phyloP scores from a whole-genome alignment of 1,139 yeast genomes.

The Debaryomyces subglobosus region DNA sequence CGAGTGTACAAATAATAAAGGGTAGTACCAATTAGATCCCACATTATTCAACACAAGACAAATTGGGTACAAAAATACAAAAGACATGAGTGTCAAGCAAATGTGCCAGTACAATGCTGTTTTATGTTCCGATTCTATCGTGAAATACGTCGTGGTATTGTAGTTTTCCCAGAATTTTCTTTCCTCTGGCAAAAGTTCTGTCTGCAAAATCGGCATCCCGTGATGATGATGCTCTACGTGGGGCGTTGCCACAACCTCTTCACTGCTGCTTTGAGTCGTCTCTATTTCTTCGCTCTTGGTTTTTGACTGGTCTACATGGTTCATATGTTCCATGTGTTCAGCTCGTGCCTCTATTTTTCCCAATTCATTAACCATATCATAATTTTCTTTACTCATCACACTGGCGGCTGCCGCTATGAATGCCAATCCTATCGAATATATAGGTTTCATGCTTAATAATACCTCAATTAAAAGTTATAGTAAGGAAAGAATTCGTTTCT shows the following conservation, averaged over 20 bases:
- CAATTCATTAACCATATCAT: background rate
- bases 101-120: slow-evolving; percentile 63
- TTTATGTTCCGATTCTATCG: slow-evolving; percentile 52
- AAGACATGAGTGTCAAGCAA: slow-evolving; percentile 44
- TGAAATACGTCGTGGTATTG: slow-evolving; percentile 79
- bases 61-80: slow-evolving; percentile 69
- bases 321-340: slow-evolving; percentile 4
- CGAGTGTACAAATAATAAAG: slow-evolving; percentile 56
- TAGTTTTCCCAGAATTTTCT: slow-evolving; percentile 76
- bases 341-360: background rate
- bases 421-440: background rate
- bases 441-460: background rate
- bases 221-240: slow-evolving; percentile 62
- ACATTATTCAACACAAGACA: slow-evolving; percentile 66
- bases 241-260: slow-evolving; percentile 36
- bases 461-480: background rate
- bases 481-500: background rate
- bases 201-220: slow-evolving; percentile 76
- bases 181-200: slow-evolving; percentile 71
- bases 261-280: slow-evolving; percentile 3
- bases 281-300: slow-evolving; percentile 4
- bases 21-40: slow-evolving; percentile 59
- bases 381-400: background rate
- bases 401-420: slow-evolving; percentile 3
- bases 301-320: slow-evolving; percentile 15